Evolutionary conservation across 202 grass and related monocot genomes (phyloP).

Genomic region (Carex arenaria): DNA sequence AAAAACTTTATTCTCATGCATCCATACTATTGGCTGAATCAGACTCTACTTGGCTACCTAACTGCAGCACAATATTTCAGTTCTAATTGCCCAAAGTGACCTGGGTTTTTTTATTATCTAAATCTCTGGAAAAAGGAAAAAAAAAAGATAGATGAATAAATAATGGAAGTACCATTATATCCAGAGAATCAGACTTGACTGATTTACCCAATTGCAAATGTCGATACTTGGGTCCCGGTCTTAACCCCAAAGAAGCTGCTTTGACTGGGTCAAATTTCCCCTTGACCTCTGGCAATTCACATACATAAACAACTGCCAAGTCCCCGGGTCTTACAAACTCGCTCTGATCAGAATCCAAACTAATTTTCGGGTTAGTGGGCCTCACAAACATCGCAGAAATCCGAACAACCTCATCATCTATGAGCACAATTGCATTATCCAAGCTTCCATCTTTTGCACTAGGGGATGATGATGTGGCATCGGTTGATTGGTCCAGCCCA

Average conservation of each 20-base stretch:
- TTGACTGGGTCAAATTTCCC: constrained; percentile 92
- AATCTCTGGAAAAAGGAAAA: not conserved
- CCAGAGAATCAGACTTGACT: constrained; percentile 59
- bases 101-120: not conserved
- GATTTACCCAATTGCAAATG: constrained; percentile 91
- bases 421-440: constrained; percentile 45
- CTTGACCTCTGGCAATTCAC: constrained; percentile 84
- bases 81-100: not conserved
- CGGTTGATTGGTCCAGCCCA: constrained; percentile 27
- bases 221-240: constrained; percentile 75
- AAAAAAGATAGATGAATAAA: not conserved
- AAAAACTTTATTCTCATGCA: not conserved
- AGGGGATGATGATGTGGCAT: constrained; percentile 26
- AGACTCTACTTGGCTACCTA: not conserved
- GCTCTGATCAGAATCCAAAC: constrained; percentile 26
- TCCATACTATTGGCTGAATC: not conserved
- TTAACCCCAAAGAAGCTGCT: constrained; percentile 63
- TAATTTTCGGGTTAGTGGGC: constrained; percentile 38
- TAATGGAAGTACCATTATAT: constrained; percentile 51
- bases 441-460: constrained; percentile 27
- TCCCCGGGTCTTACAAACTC: constrained; percentile 61
- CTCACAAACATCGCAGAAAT: constrained; percentile 83
- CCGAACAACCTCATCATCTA: constrained; percentile 89
- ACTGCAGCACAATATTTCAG: not conserved
- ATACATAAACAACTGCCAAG: constrained; percentile 80